Percentiles rank a stretch among this genome's conserved stretches.
Evolutionary conservation across 352 stramenopile species (phyloP).

Genomic region (Globisporangium splendens): DNA sequence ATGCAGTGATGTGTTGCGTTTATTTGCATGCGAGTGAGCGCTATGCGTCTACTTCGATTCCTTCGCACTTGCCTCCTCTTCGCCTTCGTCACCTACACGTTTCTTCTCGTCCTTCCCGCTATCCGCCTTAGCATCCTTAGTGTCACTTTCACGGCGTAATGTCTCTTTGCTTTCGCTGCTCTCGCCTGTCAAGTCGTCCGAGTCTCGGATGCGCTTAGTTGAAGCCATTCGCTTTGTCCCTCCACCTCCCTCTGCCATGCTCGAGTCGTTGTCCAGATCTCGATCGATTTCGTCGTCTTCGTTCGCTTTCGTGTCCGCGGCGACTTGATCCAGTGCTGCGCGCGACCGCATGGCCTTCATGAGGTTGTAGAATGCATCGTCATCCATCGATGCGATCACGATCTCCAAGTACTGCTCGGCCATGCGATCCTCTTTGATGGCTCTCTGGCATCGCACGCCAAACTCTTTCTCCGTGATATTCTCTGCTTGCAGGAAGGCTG

Average conservation of each 20-base stretch:
- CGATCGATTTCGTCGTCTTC: not conserved
- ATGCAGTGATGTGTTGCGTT: no score
- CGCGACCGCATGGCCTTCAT: constrained; percentile 72
- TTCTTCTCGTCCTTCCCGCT: constrained; percentile 1
- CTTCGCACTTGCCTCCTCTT: not conserved
- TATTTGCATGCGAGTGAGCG: no score
- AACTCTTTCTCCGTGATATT: constrained; percentile 62
- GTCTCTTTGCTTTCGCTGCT: no score
- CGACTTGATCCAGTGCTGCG: constrained; percentile 35
- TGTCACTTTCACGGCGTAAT: no score
- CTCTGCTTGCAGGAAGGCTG: constrained; percentile 53
- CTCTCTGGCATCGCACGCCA: constrained; percentile 39
- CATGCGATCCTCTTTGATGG: constrained; percentile 53
- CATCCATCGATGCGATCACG: constrained; percentile 77
- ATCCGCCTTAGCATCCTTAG: no score
- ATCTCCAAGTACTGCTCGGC: constrained; percentile 72
- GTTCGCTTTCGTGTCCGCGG: constrained; percentile 28
- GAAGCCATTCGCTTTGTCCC: not conserved
- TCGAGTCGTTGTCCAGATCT: constrained; percentile 2
- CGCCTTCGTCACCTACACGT: not conserved
- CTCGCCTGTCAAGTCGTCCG: not conserved
- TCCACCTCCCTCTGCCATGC: not conserved
- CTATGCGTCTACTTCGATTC: constrained; percentile 4
- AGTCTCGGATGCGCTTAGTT: constrained; percentile 1
- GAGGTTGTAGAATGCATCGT: constrained; percentile 64